Evolutionary conservation across 2,329 filamentous ascomycete species (phyloP), one percentile per base, ranked within the genome.

Genomic region (Microdochium nivale): DNA sequence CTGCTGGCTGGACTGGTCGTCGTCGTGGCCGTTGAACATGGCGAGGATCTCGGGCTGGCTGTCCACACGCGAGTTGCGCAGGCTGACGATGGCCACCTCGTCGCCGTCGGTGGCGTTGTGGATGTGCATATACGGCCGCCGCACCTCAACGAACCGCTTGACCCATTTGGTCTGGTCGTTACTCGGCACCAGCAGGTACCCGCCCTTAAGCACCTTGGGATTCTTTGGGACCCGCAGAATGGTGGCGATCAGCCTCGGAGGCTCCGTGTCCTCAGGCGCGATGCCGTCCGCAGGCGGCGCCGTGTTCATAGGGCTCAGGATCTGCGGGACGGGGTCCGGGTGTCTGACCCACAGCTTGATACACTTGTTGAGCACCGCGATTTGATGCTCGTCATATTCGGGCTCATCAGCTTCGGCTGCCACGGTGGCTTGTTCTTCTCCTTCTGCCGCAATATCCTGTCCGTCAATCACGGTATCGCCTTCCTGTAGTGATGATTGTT

Each of bases 51-150:
- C 88, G 0, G 94, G 94, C 55, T 91, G 87, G 60, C 91, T 89
- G 65, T 99, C 94, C 11, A 99, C 85, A n/a, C 91, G 81, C 8
- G 89, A 87, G 62, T 96, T 95, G 33, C 86, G 83, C 51, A 99
- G 76, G 64, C 92, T 95, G 60, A 97, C 88, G 10, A 94, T 85
- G 51, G 86, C 89, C 47, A 96, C 79, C 68, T 96, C 92, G 59
- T 97, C 94, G 19, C 92, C 91, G 40, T 95, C 88, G 0, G 85
- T 83, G 0, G 87, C 84, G 24, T 83, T 87, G 70, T 97, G 89
- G 33, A 99, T 81, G 67, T 97, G 90, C 50, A 99, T 77, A 65
- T 97, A 99, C 0, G 94, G 94, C 50, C 87, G 80, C 30, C 94
- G 83, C 25, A 99, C 79, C 70, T 99, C 94, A 49, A 96, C 89